These are phyloP conservation scores for Globisporangium nodosum DNA, from an alignment of 352 stramenopile genomes.

Conservation along the genomic window DNA sequence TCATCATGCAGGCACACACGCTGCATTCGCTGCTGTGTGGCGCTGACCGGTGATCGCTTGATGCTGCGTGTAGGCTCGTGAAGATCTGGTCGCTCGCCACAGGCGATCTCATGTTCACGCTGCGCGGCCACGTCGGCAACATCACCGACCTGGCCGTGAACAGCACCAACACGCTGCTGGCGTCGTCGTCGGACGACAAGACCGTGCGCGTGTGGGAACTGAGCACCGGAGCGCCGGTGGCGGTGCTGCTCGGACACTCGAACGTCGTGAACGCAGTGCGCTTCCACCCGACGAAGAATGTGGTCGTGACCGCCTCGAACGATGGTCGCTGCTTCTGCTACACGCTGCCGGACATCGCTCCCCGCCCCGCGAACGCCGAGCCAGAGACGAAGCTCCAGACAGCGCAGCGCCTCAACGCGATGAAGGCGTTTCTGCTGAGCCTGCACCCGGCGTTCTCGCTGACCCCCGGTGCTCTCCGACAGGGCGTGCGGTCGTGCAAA, in stretches of 20 bases:
- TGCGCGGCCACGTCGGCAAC: slow-evolving; percentile 84
- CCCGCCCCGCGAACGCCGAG: slow-evolving; percentile 20
- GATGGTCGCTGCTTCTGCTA: slow-evolving; percentile 90
- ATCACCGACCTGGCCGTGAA: slow-evolving; percentile 89
- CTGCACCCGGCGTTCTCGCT: slow-evolving; percentile 77
- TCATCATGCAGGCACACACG: not conserved
- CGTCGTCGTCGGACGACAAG: slow-evolving; percentile 86
- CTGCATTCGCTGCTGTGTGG: too few species aligned
- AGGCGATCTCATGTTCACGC: slow-evolving; percentile 73
- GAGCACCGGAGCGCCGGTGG: slow-evolving; percentile 71
- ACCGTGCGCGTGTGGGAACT: slow-evolving; percentile 88
- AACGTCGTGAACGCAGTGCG: slow-evolving; percentile 82
- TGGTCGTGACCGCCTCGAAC: slow-evolving; percentile 91
- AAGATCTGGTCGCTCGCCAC: slow-evolving; percentile 95
- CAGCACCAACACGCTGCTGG: slow-evolving; percentile 70
- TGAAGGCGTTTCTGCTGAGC: slow-evolving; percentile 77
- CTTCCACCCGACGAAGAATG: slow-evolving; percentile 84
- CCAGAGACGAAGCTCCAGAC: slow-evolving; percentile 75
- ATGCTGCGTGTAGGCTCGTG: slow-evolving; percentile 64
- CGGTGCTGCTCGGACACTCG: slow-evolving; percentile 82
- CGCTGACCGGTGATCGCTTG: too few species aligned
- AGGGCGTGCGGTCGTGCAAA: slow-evolving; percentile 60
- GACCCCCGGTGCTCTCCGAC: slow-evolving; percentile 41
- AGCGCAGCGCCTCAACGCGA: slow-evolving; percentile 56
- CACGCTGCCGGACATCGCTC: slow-evolving; percentile 73